Evolutionary conservation across 257 asterid species (phyloP).

Genomic region (Buddleja alternifolia): DNA sequence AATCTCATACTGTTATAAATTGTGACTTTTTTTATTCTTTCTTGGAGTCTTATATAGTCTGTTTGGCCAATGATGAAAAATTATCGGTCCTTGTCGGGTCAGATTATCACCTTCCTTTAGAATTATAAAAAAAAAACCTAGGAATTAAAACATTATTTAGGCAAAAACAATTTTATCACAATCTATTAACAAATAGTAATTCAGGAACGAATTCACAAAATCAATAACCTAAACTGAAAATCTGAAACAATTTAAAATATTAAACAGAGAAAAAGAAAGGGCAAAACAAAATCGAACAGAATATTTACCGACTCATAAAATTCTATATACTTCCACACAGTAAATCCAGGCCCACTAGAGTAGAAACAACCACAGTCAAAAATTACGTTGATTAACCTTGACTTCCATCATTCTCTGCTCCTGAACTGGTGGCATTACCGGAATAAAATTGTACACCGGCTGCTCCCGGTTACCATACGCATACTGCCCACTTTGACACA

Average conservation of each 20-base stretch:
- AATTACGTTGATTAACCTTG: slow-evolving; percentile 37
- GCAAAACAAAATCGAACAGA: slow-evolving; percentile 9
- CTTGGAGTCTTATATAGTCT: too few relatives aligned
- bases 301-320: slow-evolving; percentile 25
- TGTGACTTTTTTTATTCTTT: too few relatives aligned
- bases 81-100: too few relatives aligned
- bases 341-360: neutral
- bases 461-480: slow-evolving; percentile 42
- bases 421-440: slow-evolving; percentile 35
- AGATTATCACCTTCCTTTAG: too few relatives aligned
- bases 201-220: neutral
- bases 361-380: slow-evolving; percentile 8
- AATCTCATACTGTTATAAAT: too few relatives aligned
- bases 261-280: neutral
- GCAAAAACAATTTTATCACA: neutral
- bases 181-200: slow-evolving; percentile 11
- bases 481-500: slow-evolving; percentile 31
- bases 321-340: slow-evolving; percentile 16
- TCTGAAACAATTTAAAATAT: neutral
- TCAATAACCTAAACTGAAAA: neutral
- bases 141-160: neutral
- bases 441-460: slow-evolving; percentile 49
- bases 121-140: too few relatives aligned
- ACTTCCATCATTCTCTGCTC: slow-evolving; percentile 40
- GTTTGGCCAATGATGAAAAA: too few relatives aligned